These are phyloP conservation scores for Colletotrichum tropicicola DNA, from an alignment of 2,329 filamentous ascomycete species.

Conservation along the genomic window DNA sequence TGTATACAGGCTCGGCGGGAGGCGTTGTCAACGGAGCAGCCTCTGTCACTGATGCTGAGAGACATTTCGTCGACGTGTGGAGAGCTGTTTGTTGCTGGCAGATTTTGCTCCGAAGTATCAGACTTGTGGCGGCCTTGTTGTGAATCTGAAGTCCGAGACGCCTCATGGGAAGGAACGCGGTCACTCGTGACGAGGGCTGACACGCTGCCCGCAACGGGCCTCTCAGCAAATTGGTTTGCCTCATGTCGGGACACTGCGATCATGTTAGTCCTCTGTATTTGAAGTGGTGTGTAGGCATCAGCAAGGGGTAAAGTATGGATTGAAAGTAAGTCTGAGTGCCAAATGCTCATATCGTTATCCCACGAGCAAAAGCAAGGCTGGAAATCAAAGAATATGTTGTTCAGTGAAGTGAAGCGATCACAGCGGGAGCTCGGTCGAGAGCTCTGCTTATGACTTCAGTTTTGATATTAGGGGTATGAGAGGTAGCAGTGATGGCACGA, in stretches of 20 bases:
- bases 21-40: conserved; percentile 30
- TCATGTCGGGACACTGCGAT: conserved; percentile 8
- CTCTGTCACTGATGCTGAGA: conserved; percentile 11
- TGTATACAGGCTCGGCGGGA: conserved; percentile 55
- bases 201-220: not conserved
- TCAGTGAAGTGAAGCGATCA: too few relatives aligned
- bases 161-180: not conserved
- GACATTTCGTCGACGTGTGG: conserved; percentile 23
- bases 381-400: too few relatives aligned
- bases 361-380: too few relatives aligned
- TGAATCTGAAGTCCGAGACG: not conserved
- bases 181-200: not conserved
- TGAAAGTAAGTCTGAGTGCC: not conserved
- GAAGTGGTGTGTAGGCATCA: not conserved
- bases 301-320: not conserved
- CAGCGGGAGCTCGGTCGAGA: too few relatives aligned
- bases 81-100: conserved; percentile 4
- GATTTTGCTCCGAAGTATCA: not conserved
- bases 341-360: too few relatives aligned
- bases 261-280: not conserved
- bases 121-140: not conserved
- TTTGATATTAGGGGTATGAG: too few relatives aligned
- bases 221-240: conserved; percentile 17
- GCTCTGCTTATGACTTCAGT: too few relatives aligned
- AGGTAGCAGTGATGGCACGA: too few relatives aligned